Conservation (phyloP, 257 asterid genomes). For the Cordia subcordata region DNA sequence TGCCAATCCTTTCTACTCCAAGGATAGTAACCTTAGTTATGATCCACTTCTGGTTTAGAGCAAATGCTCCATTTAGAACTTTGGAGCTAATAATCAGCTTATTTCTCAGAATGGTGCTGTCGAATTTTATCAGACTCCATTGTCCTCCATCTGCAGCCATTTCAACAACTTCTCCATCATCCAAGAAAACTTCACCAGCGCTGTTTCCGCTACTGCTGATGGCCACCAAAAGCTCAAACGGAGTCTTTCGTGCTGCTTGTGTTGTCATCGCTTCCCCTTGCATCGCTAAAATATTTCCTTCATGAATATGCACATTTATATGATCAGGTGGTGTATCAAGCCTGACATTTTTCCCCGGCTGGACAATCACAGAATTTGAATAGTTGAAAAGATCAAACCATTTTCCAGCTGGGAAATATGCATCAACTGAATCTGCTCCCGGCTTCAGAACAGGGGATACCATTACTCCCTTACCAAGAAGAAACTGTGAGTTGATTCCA, state of each 20-base stretch:
- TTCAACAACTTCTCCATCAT: slow-evolving; percentile 38
- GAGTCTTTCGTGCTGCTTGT: slow-evolving; percentile 25
- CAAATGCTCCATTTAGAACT: slow-evolving; percentile 31
- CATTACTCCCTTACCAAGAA: slow-evolving; percentile 43
- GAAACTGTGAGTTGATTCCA: slow-evolving; percentile 38
- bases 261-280: slow-evolving; percentile 46
- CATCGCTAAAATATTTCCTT: slow-evolving; percentile 41
- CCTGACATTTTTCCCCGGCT: slow-evolving; percentile 20
- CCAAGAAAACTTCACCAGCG: slow-evolving; percentile 37
- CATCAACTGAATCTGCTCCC: slow-evolving; percentile 26
- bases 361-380: slow-evolving; percentile 14
- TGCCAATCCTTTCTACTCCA: slow-evolving; percentile 19
- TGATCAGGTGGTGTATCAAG: slow-evolving; percentile 36
- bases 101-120: slow-evolving; percentile 12
- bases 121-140: slow-evolving; percentile 33
- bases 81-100: slow-evolving; percentile 21
- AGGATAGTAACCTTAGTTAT: slow-evolving; percentile 30
- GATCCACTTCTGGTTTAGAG: slow-evolving; percentile 22
- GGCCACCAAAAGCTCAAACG: slow-evolving; percentile 37
- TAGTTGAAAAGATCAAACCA: slow-evolving; percentile 46
- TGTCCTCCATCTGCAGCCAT: slow-evolving; percentile 25
- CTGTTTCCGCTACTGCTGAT: slow-evolving; percentile 27
- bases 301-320: slow-evolving; percentile 31
- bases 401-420: slow-evolving; percentile 42
- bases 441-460: slow-evolving; percentile 40